A percentile compares a stretch with the other conserved stretches of the same genome.
Evolutionary conservation across 441 rosid species (phyloP).

Genomic region (Jatropha podagrica): DNA sequence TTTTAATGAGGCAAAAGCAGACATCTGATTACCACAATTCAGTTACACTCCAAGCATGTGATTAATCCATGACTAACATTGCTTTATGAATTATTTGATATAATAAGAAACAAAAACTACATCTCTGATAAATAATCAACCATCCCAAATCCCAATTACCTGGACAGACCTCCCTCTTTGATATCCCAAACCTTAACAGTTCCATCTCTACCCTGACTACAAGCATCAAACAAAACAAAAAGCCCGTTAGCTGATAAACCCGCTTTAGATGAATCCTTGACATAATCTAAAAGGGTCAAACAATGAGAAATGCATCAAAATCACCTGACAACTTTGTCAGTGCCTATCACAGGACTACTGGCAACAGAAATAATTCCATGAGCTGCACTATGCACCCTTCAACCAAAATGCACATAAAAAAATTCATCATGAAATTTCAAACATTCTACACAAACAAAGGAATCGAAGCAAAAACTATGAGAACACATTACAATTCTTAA

Average conservation of each 20-base stretch:
- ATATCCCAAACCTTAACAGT: conserved; percentile 89
- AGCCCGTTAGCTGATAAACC: not conserved
- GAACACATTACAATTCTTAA: not conserved
- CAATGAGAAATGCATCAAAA: conserved; percentile 7
- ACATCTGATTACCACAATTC: not conserved
- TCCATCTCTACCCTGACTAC: conserved; percentile 95
- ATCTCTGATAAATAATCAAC: too few relatives aligned
- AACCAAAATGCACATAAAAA: conserved; percentile 16
- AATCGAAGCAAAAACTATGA: not conserved
- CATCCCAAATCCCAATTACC: conserved; percentile 34
- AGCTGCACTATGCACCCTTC: conserved; percentile 84
- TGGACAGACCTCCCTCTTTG: conserved; percentile 76
- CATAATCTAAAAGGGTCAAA: conserved; percentile 4
- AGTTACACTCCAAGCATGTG: not conserved
- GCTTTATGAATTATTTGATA: too few relatives aligned
- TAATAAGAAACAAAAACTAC: too few relatives aligned
- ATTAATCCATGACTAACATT: not conserved
- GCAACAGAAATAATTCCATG: conserved; percentile 76
- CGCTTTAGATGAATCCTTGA: not conserved
- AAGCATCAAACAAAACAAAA: conserved; percentile 9
- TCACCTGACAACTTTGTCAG: conserved; percentile 72
- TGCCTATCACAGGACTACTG: conserved; percentile 52
- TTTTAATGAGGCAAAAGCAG: not conserved
- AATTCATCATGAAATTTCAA: conserved; percentile 3
- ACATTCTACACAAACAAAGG: not conserved